Conservation (phyloP, 768 basidiomycete species). For the Cystobasidium ongulense region DNA sequence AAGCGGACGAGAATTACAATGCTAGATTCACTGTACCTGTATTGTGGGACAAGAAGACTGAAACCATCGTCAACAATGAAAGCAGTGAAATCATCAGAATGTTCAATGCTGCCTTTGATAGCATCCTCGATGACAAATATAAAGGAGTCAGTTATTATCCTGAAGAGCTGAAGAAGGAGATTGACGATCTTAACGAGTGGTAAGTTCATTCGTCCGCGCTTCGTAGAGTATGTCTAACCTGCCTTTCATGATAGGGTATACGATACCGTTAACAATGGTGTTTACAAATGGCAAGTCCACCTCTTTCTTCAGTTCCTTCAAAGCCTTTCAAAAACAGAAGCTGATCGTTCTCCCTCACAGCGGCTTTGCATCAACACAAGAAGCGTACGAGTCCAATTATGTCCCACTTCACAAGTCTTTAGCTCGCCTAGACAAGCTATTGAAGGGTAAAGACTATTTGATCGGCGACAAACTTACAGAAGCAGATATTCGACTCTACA, state of each 20-base stretch:
- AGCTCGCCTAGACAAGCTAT: slow-evolving; percentile 67
- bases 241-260: slow-evolving; percentile 28
- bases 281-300: slow-evolving; percentile 23
- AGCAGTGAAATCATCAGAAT: slow-evolving; percentile 78
- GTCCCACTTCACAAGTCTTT: slow-evolving; percentile 65
- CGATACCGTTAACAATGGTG: slow-evolving; percentile 46
- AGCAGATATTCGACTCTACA: slow-evolving; percentile 63
- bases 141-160: slow-evolving; percentile 61
- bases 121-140: slow-evolving; percentile 31
- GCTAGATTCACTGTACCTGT: slow-evolving; percentile 77
- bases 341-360: slow-evolving; percentile 47
- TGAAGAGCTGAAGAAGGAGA: slow-evolving; percentile 58
- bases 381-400: slow-evolving; percentile 73
- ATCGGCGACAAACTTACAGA: slow-evolving; percentile 73
- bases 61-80: slow-evolving; percentile 92
- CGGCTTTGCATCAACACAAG: slow-evolving; percentile 74
- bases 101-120: slow-evolving; percentile 55
- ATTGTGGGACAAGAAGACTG: slow-evolving; percentile 81
- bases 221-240: neutral
- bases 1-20: slow-evolving; percentile 60
- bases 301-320: slow-evolving; percentile 48
- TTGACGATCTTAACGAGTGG: slow-evolving; percentile 72
- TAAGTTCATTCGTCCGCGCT: slow-evolving; percentile 61
- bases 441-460: slow-evolving; percentile 70
- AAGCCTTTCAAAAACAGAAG: slow-evolving; percentile 44